These are phyloP conservation scores for Arthrinium puccinioides DNA, from an alignment of 2,329 filamentous ascomycete genomes.

Conservation along the genomic window DNA sequence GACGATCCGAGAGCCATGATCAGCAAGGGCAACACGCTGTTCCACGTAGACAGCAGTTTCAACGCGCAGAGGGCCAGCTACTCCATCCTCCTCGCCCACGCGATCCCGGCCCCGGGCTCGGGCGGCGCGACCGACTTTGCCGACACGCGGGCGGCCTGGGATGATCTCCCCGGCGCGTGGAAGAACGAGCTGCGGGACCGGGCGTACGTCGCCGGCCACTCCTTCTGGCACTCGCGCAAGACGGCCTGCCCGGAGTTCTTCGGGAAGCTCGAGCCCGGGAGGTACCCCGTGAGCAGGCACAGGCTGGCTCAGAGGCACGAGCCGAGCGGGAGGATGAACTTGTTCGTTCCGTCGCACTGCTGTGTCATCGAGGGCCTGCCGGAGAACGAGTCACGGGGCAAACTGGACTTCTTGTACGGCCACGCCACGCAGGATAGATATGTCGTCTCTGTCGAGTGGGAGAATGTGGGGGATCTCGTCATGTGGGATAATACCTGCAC, in stretches of 20 bases:
- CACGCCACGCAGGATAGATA: conserved; percentile 8
- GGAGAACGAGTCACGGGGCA: conserved; percentile 18
- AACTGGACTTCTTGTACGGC: conserved; percentile 12
- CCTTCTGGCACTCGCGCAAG: conserved; percentile 27
- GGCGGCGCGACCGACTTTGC: conserved; percentile 1
- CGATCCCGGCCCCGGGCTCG: not conserved
- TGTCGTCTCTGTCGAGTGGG: conserved; percentile 8
- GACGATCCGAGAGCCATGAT: conserved; percentile 31
- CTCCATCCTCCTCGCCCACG: conserved; percentile 1
- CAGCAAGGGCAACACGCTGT: conserved; percentile 24
- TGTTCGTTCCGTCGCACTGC: conserved; percentile 36
- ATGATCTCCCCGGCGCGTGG: conserved; percentile 2
- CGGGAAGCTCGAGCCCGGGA: conserved; percentile 19
- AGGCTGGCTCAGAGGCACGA: conserved; percentile 35
- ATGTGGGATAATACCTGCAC: conserved; percentile 12
- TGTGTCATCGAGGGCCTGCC: conserved; percentile 32
- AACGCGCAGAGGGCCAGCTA: conserved; percentile 3
- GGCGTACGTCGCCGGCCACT: conserved; percentile 13
- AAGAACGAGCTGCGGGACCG: not conserved
- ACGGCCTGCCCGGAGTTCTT: conserved; percentile 25
- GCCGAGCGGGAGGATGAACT: conserved; percentile 31
- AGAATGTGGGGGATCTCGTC: conserved; percentile 9
- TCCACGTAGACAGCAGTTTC: conserved; percentile 5
- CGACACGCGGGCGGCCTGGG: conserved; percentile 4
- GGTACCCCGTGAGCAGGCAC: conserved; percentile 25